A percentile compares a stretch with the other conserved stretches of the same genome.
Conservation (phyloP, 805 yeast species). For the Metschnikowia lochheadii region DNA sequence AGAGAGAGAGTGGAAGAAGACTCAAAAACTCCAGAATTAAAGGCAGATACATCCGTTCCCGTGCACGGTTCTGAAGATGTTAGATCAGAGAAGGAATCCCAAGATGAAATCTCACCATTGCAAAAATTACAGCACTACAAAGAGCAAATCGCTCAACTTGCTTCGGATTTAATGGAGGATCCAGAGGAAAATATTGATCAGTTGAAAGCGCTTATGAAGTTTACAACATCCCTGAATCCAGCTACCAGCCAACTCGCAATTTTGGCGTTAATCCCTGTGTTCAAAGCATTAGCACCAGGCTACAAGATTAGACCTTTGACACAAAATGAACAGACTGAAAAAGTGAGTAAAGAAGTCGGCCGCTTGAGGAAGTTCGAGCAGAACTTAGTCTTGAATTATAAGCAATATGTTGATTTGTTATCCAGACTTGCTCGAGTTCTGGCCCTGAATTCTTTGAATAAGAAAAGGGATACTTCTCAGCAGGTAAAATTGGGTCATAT, state of each 20-base stretch:
- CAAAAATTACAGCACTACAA: slow-evolving; percentile 60
- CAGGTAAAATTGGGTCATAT: slow-evolving; percentile 48
- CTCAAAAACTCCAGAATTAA: neutral
- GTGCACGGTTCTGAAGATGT: neutral
- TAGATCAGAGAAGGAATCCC: neutral
- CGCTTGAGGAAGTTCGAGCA: slow-evolving; percentile 79
- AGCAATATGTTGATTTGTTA: slow-evolving; percentile 57
- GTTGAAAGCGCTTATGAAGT: slow-evolving; percentile 62
- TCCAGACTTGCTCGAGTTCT: slow-evolving; percentile 39
- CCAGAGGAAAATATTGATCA: slow-evolving; percentile 79
- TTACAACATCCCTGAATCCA: slow-evolving; percentile 64
- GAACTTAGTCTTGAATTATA: slow-evolving; percentile 64
- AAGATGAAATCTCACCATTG: slow-evolving; percentile 35
- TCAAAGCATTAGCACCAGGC: slow-evolving; percentile 82
- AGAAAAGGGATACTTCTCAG: slow-evolving; percentile 25
- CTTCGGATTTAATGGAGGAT: slow-evolving; percentile 73
- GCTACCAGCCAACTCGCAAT: slow-evolving; percentile 68
- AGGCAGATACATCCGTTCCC: neutral
- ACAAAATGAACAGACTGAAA: slow-evolving; percentile 76
- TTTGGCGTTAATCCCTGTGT: slow-evolving; percentile 76
- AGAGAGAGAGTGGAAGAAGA: slow-evolving; percentile 23
- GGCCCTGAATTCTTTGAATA: slow-evolving; percentile 34
- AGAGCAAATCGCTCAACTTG: slow-evolving; percentile 80
- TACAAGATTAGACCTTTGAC: slow-evolving; percentile 80
- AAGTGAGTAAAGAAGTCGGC: slow-evolving; percentile 78